A percentile compares a stretch with the other conserved stretches of the same genome.
These are phyloP conservation scores for Penicillium turbatum DNA, from an alignment of 495 filamentous ascomycete genomes.

Conservation along the genomic window DNA sequence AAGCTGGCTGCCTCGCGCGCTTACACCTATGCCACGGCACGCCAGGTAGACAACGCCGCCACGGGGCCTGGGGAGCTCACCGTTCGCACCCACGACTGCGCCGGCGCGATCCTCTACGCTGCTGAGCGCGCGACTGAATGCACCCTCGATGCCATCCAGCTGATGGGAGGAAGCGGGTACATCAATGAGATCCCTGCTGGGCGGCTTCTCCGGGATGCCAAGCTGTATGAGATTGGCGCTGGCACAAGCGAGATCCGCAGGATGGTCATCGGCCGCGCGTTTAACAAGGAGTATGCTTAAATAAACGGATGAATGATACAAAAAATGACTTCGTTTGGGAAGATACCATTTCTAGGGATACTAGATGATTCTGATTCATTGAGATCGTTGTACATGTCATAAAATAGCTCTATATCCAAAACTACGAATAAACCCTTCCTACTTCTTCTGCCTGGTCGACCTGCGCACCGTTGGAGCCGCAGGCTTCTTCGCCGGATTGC, in stretches of 20 bases:
- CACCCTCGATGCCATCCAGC: slow-evolving; percentile 85
- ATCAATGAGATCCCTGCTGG: slow-evolving; percentile 92
- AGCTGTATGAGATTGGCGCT: slow-evolving; percentile 95
- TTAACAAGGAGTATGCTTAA: slow-evolving; percentile 79
- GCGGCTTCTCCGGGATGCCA: slow-evolving; percentile 77
- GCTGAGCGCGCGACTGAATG: slow-evolving; percentile 90
- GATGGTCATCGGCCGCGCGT: slow-evolving; percentile 92
- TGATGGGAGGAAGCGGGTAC: slow-evolving; percentile 94
- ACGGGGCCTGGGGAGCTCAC: slow-evolving; percentile 30
- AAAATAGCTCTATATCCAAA: not conserved
- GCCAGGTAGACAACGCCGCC: slow-evolving; percentile 66
- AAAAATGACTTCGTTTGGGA: slow-evolving; percentile 3
- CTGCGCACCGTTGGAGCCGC: slow-evolving; percentile 30
- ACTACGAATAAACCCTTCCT: slow-evolving; percentile 1
- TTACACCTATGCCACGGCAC: slow-evolving; percentile 78
- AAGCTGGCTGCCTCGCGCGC: slow-evolving; percentile 76
- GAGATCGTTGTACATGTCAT: slow-evolving; percentile 10
- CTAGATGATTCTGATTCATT: slow-evolving; percentile 6
- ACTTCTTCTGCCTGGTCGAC: slow-evolving; percentile 33
- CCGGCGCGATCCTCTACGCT: slow-evolving; percentile 89
- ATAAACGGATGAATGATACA: not conserved
- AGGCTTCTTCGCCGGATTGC: slow-evolving; percentile 6
- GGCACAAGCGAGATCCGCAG: slow-evolving; percentile 91
- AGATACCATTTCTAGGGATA: not conserved
- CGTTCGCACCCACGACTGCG: slow-evolving; percentile 86